A percentile compares a stretch with the other conserved stretches of the same genome.
Conservation (phyloP, 805 yeast species). For the Limtongia smithiae region DNA sequence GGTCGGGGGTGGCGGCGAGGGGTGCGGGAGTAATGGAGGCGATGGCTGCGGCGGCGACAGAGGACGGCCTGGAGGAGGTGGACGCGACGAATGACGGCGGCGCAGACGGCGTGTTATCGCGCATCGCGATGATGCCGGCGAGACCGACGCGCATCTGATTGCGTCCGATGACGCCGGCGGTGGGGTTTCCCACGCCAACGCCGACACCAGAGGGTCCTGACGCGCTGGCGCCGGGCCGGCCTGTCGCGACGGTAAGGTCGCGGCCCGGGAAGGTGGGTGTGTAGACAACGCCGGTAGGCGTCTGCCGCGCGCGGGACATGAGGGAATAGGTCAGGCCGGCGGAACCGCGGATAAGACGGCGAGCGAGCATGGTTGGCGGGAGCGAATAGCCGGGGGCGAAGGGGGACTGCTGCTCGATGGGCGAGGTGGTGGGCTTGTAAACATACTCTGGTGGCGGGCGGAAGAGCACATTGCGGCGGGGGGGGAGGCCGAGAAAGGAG, state of each 20-base stretch:
- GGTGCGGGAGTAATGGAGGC: no score
- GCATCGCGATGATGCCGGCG: conserved; percentile 7
- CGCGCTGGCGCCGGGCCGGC: no score
- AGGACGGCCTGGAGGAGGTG: no score
- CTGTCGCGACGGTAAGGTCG: background rate
- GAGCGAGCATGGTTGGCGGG: conserved; percentile 5
- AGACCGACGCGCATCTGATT: background rate
- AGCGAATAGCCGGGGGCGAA: background rate
- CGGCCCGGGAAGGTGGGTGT: conserved; percentile 12
- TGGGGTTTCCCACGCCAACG: no score
- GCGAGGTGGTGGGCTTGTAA: background rate
- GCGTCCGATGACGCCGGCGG: background rate
- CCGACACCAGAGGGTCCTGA: no score
- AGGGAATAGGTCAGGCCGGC: conserved; percentile 12
- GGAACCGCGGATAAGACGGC: conserved; percentile 2
- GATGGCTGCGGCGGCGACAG: no score
- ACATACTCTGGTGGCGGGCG: no score
- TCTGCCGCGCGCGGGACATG: conserved; percentile 5
- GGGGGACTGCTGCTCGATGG: background rate
- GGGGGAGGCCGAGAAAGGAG: no score
- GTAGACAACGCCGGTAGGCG: conserved; percentile 3
- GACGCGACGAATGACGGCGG: no score
- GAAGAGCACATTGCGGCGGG: no score
- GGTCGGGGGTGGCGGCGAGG: background rate
- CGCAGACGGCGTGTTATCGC: background rate